Evolutionary conservation across 1,284 basidiomycete genomes (phyloP), one percentile per base, ranked within the genome.

Genomic region (Cryptococcus sp.): DNA sequence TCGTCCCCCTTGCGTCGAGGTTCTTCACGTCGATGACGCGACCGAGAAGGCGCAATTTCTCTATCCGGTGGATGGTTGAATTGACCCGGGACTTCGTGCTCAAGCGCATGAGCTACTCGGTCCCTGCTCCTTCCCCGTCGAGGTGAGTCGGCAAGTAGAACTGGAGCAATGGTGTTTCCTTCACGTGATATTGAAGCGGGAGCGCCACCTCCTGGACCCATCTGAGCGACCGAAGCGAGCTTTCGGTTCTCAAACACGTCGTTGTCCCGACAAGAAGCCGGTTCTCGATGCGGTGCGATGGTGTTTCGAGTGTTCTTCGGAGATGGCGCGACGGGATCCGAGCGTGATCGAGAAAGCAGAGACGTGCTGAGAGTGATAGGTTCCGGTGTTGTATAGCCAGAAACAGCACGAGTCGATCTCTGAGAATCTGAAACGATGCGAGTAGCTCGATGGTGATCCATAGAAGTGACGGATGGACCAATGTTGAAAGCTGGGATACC

Each of bases 281-380:
- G 44, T 41, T 53, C 58, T 35, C 60, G 58, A 32, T 54, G 49
- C n/a, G 56, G 50, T 35, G 48, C 49, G 42, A 49, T 48, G 13
- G 49, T 43, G 35, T 46, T 41, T 23, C 41, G 33, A 30, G 11
- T 32, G 37, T 13, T 10, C 13, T 59, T 57, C 13, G 61, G 60
- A 4, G 59, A 47, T n/a, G 62, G 61, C 14, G 53, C 62, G 33
- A 65, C 61, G 36, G 73, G 72, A 57, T 75, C 73, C 8, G 72
- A 73, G 30, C 73, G 69, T 6, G 71, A 70, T 15, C 71, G 66
- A 13, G 70, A 70, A 0, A 75, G 64, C 5, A 67, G 58, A 4
- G 68, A 68, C 3, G 54, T 58, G 33, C 63, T 52, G 45, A 60
- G 54, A 56, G 51, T 32, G 52, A 53, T 46, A 55, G 48, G 30